A percentile compares a stretch with the other conserved stretches of the same genome.
Conservation (phyloP, 164 flowering plant species). For the Liriodendron chinense region DNA sequence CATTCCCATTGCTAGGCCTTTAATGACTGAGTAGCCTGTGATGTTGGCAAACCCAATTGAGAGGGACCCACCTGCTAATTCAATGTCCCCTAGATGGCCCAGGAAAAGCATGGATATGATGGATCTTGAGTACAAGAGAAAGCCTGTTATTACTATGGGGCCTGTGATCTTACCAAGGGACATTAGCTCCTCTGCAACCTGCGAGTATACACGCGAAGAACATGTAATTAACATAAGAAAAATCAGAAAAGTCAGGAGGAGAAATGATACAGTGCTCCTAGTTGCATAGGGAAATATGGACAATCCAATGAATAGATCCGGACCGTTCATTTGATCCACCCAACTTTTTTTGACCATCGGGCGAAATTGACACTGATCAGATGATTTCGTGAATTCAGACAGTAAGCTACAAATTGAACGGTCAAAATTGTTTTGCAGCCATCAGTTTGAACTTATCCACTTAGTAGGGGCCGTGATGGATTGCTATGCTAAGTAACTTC, state of each 20-base stretch:
- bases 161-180: conserved; percentile 38
- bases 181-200: conserved; percentile 48
- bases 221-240: background rate
- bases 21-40: conserved; percentile 61
- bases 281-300: no score
- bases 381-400: no score
- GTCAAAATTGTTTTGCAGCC: no score
- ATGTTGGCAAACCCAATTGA: conserved; percentile 72
- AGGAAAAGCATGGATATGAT: conserved; percentile 53
- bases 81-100: conserved; percentile 52
- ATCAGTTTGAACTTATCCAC: no score
- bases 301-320: no score
- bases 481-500: no score
- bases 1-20: conserved; percentile 72
- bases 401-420: no score
- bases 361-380: no score
- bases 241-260: background rate
- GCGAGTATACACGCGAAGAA: background rate
- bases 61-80: conserved; percentile 66
- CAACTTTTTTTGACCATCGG: no score
- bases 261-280: no score
- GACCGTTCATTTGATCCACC: no score
- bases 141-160: conserved; percentile 48
- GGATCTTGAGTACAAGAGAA: conserved; percentile 49
- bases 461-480: no score